Conservation (phyloP, 306 rosid species). For the Castanea mollissima region DNA sequence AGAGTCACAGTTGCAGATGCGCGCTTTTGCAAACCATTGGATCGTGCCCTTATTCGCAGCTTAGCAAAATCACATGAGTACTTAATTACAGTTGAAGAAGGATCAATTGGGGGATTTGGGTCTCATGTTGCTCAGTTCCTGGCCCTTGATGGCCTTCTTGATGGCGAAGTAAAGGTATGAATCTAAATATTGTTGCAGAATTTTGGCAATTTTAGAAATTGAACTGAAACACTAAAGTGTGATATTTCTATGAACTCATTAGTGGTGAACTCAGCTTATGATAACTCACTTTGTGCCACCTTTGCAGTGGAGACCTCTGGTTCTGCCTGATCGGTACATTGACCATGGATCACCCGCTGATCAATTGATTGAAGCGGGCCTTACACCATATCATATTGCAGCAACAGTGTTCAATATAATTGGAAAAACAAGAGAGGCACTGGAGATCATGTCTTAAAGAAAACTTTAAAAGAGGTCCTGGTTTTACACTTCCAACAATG, state of each 20-base stretch:
- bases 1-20: constrained; percentile 66
- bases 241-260: background rate
- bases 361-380: constrained; percentile 74
- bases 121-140: constrained; percentile 95
- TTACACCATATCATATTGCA: constrained; percentile 83
- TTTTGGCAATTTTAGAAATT: background rate
- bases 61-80: constrained; percentile 82
- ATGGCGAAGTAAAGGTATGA: constrained; percentile 71
- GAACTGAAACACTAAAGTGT: background rate
- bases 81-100: constrained; percentile 91
- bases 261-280: background rate
- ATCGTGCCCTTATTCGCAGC: constrained; percentile 64
- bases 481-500: constrained; percentile 10
- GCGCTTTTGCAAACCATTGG: constrained; percentile 96
- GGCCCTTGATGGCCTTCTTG: constrained; percentile 97
- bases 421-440: constrained; percentile 85
- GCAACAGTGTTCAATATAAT: constrained; percentile 88
- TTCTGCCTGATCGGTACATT: constrained; percentile 83
- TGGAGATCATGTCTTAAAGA: constrained; percentile 61
- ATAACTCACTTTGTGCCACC: constrained; percentile 7
- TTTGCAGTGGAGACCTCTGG: constrained; percentile 94
- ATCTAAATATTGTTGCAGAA: background rate
- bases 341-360: constrained; percentile 87
- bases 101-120: constrained; percentile 94
- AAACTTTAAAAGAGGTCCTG: background rate